phyloP scores from a whole-genome alignment of 257 asterid genomes.

The Oldenlandia corymbosa region DNA sequence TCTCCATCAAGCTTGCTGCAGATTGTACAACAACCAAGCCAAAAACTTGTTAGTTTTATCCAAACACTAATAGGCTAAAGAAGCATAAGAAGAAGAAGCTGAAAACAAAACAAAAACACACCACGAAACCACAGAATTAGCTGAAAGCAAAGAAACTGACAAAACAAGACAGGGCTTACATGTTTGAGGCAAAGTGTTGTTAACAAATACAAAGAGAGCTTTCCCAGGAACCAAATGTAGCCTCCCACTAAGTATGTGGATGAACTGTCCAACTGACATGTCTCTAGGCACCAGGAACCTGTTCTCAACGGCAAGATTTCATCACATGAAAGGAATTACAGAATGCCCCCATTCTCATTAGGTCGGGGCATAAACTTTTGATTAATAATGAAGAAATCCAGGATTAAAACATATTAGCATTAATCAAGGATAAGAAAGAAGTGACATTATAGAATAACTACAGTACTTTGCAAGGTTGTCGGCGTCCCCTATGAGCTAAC shows the following conservation, averaged over 20 bases:
- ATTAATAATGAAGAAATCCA: no score
- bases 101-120: no score
- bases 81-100: no score
- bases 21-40: background rate
- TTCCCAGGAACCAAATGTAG: conserved; percentile 86
- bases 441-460: no score
- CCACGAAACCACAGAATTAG: no score
- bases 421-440: no score
- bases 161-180: conserved; percentile 39
- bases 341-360: no score
- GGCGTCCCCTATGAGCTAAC: no score
- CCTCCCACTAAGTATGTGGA: conserved; percentile 74
- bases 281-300: conserved; percentile 95
- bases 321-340: background rate
- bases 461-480: no score
- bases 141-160: background rate
- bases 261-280: conserved; percentile 91
- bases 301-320: no score
- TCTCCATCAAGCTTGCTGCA: conserved; percentile 77
- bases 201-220: conserved; percentile 84
- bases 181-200: conserved; percentile 87
- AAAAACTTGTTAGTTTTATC: background rate
- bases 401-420: no score
- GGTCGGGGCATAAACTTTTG: no score
- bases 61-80: background rate